These are phyloP conservation scores for Xerocomus amazonicus DNA, from an alignment of 1,284 basidiomycete genomes.

Conservation along the genomic window DNA sequence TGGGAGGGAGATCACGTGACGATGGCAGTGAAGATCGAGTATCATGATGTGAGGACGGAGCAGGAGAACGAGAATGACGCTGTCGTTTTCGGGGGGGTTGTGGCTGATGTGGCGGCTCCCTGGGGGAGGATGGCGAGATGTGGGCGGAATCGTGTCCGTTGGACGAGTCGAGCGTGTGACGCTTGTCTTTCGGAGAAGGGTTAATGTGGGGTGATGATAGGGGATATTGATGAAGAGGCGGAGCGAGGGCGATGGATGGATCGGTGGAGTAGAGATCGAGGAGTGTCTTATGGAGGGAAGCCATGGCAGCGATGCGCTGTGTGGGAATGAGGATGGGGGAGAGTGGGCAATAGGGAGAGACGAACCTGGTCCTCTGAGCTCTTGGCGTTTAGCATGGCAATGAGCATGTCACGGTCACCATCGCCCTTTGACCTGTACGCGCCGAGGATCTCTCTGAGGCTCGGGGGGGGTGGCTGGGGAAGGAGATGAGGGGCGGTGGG, in stretches of 20 bases:
- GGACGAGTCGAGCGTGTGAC: conserved; percentile 13
- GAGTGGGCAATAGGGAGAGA: conserved; percentile 7
- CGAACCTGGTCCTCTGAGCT: conserved; percentile 82
- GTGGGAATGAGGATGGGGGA: conserved; percentile 11
- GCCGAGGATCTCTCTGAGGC: conserved; percentile 76
- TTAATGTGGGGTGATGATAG: conserved; percentile 18
- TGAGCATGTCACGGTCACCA: conserved; percentile 84
- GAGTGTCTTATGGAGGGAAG: conserved; percentile 64
- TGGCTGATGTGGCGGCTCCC: conserved; percentile 21
- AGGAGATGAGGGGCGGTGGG: conserved; percentile 12
- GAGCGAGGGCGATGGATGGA: conserved; percentile 15
- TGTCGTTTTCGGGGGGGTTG: conserved; percentile 44
- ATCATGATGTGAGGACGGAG: conserved; percentile 25
- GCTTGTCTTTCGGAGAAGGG: conserved; percentile 21
- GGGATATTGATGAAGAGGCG: conserved; percentile 21
- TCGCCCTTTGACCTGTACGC: conserved; percentile 83
- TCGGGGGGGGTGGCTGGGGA: conserved; percentile 66
- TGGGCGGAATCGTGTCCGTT: conserved; percentile 15
- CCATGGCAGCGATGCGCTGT: conserved; percentile 66
- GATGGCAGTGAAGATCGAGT: conserved; percentile 25
- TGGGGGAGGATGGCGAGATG: conserved; percentile 11
- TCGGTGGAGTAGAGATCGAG: conserved; percentile 55
- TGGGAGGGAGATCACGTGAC: conserved; percentile 34
- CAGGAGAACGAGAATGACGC: conserved; percentile 39
- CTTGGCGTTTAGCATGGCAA: conserved; percentile 87